phyloP scores from a whole-genome alignment of 768 basidiomycete species.

The Phlegmacium glaucopus region DNA sequence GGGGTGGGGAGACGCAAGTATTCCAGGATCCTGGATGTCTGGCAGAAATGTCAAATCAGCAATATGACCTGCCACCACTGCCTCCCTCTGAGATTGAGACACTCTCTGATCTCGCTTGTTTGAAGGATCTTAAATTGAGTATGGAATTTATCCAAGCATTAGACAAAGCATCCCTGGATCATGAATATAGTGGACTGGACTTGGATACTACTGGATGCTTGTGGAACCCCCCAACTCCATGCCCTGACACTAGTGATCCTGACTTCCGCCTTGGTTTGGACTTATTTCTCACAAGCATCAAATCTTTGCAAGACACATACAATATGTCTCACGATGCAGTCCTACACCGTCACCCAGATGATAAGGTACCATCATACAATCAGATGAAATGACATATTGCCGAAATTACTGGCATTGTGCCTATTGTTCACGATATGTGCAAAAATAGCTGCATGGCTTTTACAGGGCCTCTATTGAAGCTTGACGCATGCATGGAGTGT shows the following conservation, averaged over 20 bases:
- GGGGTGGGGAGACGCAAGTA: too few relatives aligned
- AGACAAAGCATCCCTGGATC: slow-evolving; percentile 10
- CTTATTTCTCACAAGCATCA: slow-evolving; percentile 18
- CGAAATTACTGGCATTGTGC: slow-evolving; percentile 26
- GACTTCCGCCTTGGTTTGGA: slow-evolving; percentile 19
- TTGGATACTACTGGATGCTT: slow-evolving; percentile 9
- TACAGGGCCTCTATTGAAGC: slow-evolving; percentile 28
- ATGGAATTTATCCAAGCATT: slow-evolving; percentile 10
- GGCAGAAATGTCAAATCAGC: too few relatives aligned
- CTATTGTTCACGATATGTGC: slow-evolving; percentile 36
- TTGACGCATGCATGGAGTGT: slow-evolving; percentile 9
- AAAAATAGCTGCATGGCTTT: slow-evolving; percentile 33
- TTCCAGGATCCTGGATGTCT: too few relatives aligned
- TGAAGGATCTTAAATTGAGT: slow-evolving; percentile 3
- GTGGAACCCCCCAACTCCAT: slow-evolving; percentile 11
- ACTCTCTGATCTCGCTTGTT: not conserved
- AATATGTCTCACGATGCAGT: slow-evolving; percentile 13
- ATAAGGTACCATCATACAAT: slow-evolving; percentile 11
- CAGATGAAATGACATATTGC: slow-evolving; percentile 9
- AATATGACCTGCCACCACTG: too few relatives aligned
- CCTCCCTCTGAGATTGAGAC: too few relatives aligned
- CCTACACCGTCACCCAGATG: slow-evolving; percentile 14
- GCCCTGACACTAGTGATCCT: slow-evolving; percentile 5
- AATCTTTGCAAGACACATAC: slow-evolving; percentile 24
- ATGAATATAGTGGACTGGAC: slow-evolving; percentile 4